Conservation (phyloP, 768 basidiomycete species). For the Thelephora ganbajun region DNA sequence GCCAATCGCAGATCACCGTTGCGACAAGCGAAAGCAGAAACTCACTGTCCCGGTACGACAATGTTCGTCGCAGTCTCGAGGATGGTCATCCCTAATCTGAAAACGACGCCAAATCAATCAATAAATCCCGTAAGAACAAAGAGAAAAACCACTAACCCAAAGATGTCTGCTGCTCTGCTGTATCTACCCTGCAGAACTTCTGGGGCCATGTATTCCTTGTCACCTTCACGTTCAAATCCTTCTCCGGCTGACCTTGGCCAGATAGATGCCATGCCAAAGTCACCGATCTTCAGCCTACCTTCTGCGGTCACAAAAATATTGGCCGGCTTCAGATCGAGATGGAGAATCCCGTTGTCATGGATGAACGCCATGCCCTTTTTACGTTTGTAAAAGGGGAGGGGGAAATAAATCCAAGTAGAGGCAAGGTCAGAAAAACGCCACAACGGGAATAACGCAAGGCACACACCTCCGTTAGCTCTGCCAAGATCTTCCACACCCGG, state of each 20-base stretch:
- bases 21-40: conserved; percentile 10
- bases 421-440: conserved; percentile 1
- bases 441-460: conserved; percentile 3
- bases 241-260: conserved; percentile 51
- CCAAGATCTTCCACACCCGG: conserved; percentile 90
- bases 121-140: neutral
- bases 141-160: conserved; percentile 42
- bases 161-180: conserved; percentile 90
- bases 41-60: conserved; percentile 92
- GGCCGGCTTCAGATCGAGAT: conserved; percentile 94
- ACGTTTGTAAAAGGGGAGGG: neutral
- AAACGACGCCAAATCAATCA: conserved; percentile 8
- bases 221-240: conserved; percentile 89
- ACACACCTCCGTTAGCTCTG: conserved; percentile 72
- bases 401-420: conserved; percentile 12
- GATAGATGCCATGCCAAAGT: conserved; percentile 96
- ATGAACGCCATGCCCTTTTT: conserved; percentile 74
- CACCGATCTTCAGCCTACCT: conserved; percentile 91
- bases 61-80: conserved; percentile 94
- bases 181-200: conserved; percentile 89
- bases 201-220: conserved; percentile 92
- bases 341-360: conserved; percentile 78
- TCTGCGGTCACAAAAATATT: conserved; percentile 85
- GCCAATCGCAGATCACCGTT: neutral
- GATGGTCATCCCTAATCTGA: conserved; percentile 88